Evolutionary conservation across 75 land plant species (phyloP), one percentile per base, ranked within the genome.

Genomic region (Pinus tabuliformis): DNA sequence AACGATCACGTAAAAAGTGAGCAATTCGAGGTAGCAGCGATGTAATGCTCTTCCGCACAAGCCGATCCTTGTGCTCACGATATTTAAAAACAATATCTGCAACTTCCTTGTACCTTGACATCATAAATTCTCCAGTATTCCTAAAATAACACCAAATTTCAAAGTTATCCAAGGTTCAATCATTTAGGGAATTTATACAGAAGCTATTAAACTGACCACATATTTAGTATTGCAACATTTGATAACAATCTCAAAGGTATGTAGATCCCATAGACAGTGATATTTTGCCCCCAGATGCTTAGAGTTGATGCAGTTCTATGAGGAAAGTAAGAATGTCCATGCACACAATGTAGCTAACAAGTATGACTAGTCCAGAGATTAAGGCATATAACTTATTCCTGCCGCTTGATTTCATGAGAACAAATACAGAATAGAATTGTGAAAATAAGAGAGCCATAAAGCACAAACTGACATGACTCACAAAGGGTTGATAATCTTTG

Each of bases 71-170:
- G 82, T 97, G 99, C 20, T 93, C 99, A 20, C 89, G 83, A 74
- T 92, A 97, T 70, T 87, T 90, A 13, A 95, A 86, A 73, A 95
- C 92, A 80, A 97, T 95, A 20, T 91, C 98, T 56, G 98, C 95
- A 45, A 97, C 99, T 81, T 97, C 99, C 76, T 97, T 95, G 78
- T 95, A 97, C 70, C 99, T 83, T 58, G 99, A 97, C 99, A 97
- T 97, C 99, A 97, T 97, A 78, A 97, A 97, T 78, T 97, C 99
- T 42, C 98, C 96, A 4, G 99, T 91, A 68, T 97, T 97, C 79
- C 99, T 97, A 88, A 60, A 37, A 3, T 57, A 52, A 37, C 17
- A 60, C 30, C 16, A 73, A 30, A 45, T 71, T 21, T 45, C 56
- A 71, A 49, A 49, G 68, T 36, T 30, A 33, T 36, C 6, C 3